These are phyloP conservation scores for Cercospora nicotianae DNA, from an alignment of 2,329 filamentous ascomycete species.

Conservation along the genomic window DNA sequence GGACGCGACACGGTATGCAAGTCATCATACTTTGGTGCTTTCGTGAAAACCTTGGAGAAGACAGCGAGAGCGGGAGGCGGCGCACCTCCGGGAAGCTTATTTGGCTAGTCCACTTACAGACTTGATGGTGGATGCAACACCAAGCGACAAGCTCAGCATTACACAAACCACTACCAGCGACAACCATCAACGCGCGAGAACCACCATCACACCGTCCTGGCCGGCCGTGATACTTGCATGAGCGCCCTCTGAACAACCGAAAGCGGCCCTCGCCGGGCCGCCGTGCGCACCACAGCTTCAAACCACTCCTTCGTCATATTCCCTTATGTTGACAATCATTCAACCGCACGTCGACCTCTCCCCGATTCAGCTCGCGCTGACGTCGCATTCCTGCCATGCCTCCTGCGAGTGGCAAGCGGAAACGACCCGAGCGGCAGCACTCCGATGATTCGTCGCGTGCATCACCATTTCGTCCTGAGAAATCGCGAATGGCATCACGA, in stretches of 20 bases:
- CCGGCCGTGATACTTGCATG: not conserved
- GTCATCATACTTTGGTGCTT: not conserved
- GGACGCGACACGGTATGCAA: not conserved
- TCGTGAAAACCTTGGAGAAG: not conserved
- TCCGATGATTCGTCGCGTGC: slow-evolving; percentile 47
- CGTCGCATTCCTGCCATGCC: slow-evolving; percentile 28
- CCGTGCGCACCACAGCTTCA: not conserved
- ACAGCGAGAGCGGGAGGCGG: not conserved
- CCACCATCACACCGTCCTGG: not conserved
- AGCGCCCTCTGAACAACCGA: not conserved
- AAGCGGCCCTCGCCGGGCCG: slow-evolving; percentile 9
- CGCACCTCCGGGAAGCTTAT: not conserved
- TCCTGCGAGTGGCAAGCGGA: slow-evolving; percentile 52
- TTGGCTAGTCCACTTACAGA: not conserved
- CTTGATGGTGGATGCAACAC: not conserved
- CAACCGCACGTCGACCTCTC: not conserved
- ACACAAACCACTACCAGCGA: not conserved
- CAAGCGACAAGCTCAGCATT: not conserved
- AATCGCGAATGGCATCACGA: slow-evolving; percentile 53
- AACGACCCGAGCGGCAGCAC: slow-evolving; percentile 51
- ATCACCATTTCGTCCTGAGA: slow-evolving; percentile 54
- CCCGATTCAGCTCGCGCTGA: not conserved
- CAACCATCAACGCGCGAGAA: not conserved
- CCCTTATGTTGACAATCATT: slow-evolving; percentile 9
- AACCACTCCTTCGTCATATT: slow-evolving; percentile 5